Percentiles rank a stretch among this genome's conserved stretches.
These are phyloP conservation scores for Sequoia sempervirens DNA, from an alignment of 75 land plant species.

Conservation along the genomic window DNA sequence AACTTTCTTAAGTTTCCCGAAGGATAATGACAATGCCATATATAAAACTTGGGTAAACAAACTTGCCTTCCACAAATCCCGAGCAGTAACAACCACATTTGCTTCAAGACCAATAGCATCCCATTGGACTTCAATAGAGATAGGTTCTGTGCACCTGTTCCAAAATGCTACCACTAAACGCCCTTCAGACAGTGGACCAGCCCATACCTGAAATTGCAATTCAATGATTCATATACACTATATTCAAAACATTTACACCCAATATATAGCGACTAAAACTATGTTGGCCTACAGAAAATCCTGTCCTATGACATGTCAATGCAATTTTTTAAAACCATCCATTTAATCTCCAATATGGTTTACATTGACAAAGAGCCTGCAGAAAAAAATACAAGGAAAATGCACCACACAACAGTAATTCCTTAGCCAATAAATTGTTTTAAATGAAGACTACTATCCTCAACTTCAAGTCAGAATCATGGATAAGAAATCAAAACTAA, in stretches of 20 bases:
- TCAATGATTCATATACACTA: neutral
- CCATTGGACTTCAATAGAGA: conserved; percentile 55
- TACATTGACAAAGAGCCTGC: neutral
- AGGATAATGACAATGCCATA: neutral
- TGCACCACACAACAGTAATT: neutral
- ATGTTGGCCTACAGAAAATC: neutral
- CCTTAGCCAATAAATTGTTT: neutral
- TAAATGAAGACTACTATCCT: neutral
- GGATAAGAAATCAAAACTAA: neutral
- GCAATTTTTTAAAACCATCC: neutral
- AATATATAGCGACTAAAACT: neutral
- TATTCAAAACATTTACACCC: neutral
- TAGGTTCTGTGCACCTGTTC: conserved; percentile 62
- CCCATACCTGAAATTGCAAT: conserved; percentile 65
- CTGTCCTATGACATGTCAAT: neutral
- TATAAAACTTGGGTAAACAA: neutral
- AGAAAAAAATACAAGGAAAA: neutral
- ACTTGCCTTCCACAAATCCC: conserved; percentile 88
- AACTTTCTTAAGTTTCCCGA: neutral
- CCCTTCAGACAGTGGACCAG: conserved; percentile 73
- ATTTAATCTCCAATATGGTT: neutral
- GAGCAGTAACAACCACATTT: conserved; percentile 32
- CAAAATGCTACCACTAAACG: conserved; percentile 69
- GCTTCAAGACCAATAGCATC: conserved; percentile 57
- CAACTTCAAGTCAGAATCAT: no score